Evolutionary conservation across 1,284 basidiomycete genomes (phyloP).

Genomic region (Puccinia horiana): DNA sequence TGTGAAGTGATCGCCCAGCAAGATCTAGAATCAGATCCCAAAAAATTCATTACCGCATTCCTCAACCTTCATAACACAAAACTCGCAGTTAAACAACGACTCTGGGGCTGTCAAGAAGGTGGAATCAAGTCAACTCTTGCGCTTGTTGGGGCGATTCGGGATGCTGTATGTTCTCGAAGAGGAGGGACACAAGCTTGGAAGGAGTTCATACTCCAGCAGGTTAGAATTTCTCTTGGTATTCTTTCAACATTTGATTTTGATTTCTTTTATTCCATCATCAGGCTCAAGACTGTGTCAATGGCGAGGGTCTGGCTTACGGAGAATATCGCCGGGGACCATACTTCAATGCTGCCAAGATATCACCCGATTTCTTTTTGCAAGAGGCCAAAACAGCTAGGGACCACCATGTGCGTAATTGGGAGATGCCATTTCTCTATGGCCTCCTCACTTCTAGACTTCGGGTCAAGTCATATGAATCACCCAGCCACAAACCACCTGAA

Average conservation of each 20-base stretch:
- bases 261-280: neutral
- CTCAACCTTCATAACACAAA: neutral
- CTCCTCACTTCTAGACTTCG: neutral
- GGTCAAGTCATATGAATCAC: neutral
- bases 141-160: neutral
- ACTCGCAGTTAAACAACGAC: neutral
- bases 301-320: neutral
- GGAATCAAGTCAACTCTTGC: neutral
- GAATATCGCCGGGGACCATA: neutral
- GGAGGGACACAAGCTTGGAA: neutral
- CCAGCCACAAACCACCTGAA: too few relatives aligned
- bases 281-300: neutral
- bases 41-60: conserved; percentile 6
- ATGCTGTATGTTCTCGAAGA: neutral
- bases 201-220: neutral
- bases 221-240: neutral
- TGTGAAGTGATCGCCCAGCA: neutral
- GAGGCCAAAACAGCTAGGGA: neutral
- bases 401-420: neutral
- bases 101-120: neutral
- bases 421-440: neutral
- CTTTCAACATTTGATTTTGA: neutral
- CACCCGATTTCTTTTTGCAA: neutral
- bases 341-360: neutral
- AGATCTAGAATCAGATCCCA: neutral